phyloP scores from a whole-genome alignment of 2,329 filamentous ascomycete species.

The Aspergillus arachidicola region DNA sequence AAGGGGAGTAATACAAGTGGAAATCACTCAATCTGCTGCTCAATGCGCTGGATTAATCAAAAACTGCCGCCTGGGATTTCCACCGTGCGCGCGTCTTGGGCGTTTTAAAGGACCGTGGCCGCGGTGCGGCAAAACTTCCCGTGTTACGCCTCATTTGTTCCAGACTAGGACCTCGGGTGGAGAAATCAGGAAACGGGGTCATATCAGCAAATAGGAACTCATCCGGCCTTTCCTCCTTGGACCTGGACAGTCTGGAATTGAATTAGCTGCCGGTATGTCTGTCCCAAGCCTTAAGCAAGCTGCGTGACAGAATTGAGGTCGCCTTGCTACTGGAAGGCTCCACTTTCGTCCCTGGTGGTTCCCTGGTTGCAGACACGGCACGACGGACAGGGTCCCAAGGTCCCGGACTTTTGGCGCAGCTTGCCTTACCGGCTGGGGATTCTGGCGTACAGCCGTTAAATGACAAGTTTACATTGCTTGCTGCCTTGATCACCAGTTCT shows the following conservation, averaged over 20 bases:
- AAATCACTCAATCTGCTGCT: conserved; percentile 6
- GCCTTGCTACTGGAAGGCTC: conserved; percentile 4
- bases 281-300: conserved; percentile 14
- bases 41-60: conserved; percentile 2
- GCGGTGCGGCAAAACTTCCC: conserved; percentile 19
- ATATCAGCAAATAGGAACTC: conserved; percentile 24
- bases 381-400: conserved; percentile 17
- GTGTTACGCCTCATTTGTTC: conserved; percentile 26
- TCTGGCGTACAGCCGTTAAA: conserved; percentile 25
- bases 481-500: conserved; percentile 29
- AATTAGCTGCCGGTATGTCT: conserved; percentile 14
- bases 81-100: conserved; percentile 2
- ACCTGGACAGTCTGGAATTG: conserved; percentile 12
- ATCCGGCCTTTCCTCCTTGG: conserved; percentile 16
- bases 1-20: conserved; percentile 2
- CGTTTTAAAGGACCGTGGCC: conserved; percentile 11
- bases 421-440: conserved; percentile 15
- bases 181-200: conserved; percentile 12
- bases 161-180: conserved; percentile 17
- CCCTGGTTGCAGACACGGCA: conserved; percentile 23
- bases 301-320: conserved; percentile 18
- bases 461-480: conserved; percentile 17
- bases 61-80: conserved; percentile 4
- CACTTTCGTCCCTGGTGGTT: conserved; percentile 17
- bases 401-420: conserved; percentile 19